A percentile compares a stretch with the other conserved stretches of the same genome.
These are phyloP conservation scores for Penicillium alfredii DNA, from an alignment of 495 filamentous ascomycete genomes.

Conservation along the genomic window DNA sequence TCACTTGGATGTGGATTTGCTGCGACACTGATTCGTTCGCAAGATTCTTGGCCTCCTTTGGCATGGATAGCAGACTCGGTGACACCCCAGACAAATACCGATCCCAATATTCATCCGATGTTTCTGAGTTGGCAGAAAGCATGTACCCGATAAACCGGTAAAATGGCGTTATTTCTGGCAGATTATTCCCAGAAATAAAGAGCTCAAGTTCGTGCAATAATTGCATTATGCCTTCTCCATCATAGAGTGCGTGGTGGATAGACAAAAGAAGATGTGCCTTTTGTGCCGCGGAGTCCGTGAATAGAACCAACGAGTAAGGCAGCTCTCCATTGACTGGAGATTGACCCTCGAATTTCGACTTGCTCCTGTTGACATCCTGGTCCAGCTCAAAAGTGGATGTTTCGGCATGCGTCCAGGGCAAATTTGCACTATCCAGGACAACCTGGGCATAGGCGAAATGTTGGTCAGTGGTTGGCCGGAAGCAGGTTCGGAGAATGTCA, in stretches of 20 bases:
- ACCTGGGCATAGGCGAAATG: constrained; percentile 54
- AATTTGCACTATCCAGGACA: constrained; percentile 30
- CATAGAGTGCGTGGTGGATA: constrained; percentile 79
- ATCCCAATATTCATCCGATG: constrained; percentile 58
- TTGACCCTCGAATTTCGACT: constrained; percentile 18
- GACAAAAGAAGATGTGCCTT: constrained; percentile 44
- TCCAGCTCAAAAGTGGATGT: constrained; percentile 11
- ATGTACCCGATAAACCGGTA: constrained; percentile 43
- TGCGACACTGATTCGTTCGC: constrained; percentile 9
- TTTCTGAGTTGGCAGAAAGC: constrained; percentile 23
- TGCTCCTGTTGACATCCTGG: constrained; percentile 13
- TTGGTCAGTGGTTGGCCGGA: constrained; percentile 46
- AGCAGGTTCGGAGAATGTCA: constrained; percentile 58
- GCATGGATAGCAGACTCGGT: constrained; percentile 35
- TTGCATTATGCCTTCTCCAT: constrained; percentile 61
- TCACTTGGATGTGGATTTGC: constrained; percentile 16
- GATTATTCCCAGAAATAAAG: constrained; percentile 32
- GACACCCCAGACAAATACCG: constrained; percentile 43
- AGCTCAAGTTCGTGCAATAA: constrained; percentile 62
- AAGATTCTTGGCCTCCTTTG: constrained; percentile 8
- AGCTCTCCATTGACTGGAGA: constrained; percentile 17
- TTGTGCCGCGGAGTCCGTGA: constrained; percentile 8
- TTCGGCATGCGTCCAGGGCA: constrained; percentile 21
- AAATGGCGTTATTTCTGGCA: constrained; percentile 32
- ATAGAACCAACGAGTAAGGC: constrained; percentile 26